phyloP scores from a whole-genome alignment of 2,329 filamentous ascomycete genomes.

The Cercospora sojina region DNA sequence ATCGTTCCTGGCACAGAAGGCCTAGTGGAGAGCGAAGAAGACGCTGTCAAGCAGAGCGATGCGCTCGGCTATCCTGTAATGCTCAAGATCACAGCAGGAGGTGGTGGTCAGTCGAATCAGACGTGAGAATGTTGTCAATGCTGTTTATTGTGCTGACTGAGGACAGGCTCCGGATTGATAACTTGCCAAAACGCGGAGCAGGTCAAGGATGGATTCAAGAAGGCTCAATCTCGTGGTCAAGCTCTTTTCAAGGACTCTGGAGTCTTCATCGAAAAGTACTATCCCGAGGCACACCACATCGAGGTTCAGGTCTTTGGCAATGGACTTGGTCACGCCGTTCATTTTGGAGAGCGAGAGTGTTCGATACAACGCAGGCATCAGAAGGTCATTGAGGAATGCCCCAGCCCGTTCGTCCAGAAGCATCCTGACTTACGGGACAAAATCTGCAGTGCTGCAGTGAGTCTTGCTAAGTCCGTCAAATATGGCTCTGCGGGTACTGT shows the following conservation, averaged over 20 bases:
- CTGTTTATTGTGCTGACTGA: slow-evolving; percentile 64
- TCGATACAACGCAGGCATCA: slow-evolving; percentile 84
- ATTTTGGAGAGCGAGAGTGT: slow-evolving; percentile 86
- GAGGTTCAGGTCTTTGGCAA: slow-evolving; percentile 92
- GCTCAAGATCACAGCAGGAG: slow-evolving; percentile 58
- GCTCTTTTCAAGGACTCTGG: slow-evolving; percentile 79
- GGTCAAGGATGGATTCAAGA: slow-evolving; percentile 60
- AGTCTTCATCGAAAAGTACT: slow-evolving; percentile 82
- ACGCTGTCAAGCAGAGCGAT: slow-evolving; percentile 47
- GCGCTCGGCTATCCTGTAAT: slow-evolving; percentile 53
- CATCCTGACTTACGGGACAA: slow-evolving; percentile 58
- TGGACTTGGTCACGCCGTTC: slow-evolving; percentile 71
- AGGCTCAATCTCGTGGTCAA: slow-evolving; percentile 69
- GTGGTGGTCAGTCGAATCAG: slow-evolving; percentile 55
- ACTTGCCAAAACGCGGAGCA: slow-evolving; percentile 68
- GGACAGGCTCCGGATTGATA: slow-evolving; percentile 72
- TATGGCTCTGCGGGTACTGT: slow-evolving; percentile 89
- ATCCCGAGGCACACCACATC: slow-evolving; percentile 75
- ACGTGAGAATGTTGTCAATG: too few species aligned
- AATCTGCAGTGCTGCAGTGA: slow-evolving; percentile 67
- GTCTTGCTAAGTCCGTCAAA: slow-evolving; percentile 55
- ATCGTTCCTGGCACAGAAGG: slow-evolving; percentile 56
- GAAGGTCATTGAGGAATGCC: slow-evolving; percentile 88
- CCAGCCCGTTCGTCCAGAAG: slow-evolving; percentile 64
- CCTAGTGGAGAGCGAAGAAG: slow-evolving; percentile 49